Evolutionary conservation across 257 asterid species (phyloP).

Genomic region (Solanum etuberosum): DNA sequence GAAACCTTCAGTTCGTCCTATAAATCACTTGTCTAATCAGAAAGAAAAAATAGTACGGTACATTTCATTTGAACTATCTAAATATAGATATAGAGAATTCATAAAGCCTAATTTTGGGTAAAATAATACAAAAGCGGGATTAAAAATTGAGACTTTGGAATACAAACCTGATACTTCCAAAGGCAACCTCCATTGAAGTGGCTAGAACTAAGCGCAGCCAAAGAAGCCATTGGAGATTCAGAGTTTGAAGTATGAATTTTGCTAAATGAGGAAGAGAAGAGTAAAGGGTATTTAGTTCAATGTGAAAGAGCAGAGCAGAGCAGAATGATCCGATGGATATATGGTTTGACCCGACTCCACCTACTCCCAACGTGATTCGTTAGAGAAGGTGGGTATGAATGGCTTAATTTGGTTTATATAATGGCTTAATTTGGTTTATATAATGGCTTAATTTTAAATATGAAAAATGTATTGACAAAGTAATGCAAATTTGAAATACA

Average conservation of each 20-base stretch:
- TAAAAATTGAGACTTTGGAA: background rate
- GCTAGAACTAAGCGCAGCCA: conserved; percentile 12
- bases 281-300: background rate
- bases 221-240: conserved; percentile 12
- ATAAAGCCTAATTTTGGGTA: background rate
- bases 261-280: background rate
- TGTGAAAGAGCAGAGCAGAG: background rate
- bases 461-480: no score
- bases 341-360: background rate
- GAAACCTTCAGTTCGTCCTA: conserved; percentile 31
- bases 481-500: no score
- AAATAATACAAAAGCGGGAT: background rate
- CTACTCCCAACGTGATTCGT: no score
- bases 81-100: background rate
- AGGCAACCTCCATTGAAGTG: conserved; percentile 8
- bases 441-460: no score
- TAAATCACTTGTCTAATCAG: background rate
- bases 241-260: background rate
- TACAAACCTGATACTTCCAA: conserved; percentile 17
- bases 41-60: background rate
- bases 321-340: background rate
- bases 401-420: no score
- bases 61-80: background rate
- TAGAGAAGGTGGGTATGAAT: no score
- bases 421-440: no score